These are phyloP conservation scores for Kodamaea leandrae DNA, from an alignment of 805 yeast genomes.

Conservation along the genomic window DNA sequence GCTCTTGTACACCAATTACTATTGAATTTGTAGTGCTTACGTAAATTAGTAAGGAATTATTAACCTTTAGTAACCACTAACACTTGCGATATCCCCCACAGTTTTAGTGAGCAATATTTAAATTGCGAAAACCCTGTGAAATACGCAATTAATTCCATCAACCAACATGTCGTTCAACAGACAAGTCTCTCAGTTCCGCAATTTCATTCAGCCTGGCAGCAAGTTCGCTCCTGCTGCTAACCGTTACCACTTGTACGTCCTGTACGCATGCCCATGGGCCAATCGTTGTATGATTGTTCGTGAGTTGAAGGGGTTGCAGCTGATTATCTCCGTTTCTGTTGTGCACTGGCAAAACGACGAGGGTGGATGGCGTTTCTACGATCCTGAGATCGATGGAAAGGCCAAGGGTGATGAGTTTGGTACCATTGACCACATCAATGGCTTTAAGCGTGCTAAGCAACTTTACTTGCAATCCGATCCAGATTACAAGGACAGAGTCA, in stretches of 20 bases:
- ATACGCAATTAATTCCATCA: not conserved
- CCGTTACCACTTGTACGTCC: conserved; percentile 85
- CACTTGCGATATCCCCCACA: not conserved
- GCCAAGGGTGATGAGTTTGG: conserved; percentile 51
- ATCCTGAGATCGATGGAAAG: conserved; percentile 40
- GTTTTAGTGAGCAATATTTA: not conserved
- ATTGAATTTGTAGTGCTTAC: not conserved
- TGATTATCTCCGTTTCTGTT: conserved; percentile 63
- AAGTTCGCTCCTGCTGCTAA: conserved; percentile 69
- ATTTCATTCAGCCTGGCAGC: conserved; percentile 55
- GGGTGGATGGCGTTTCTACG: conserved; percentile 84
- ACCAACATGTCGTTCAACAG: conserved; percentile 43
- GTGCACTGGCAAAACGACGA: conserved; percentile 91
- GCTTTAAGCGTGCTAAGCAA: conserved; percentile 59
- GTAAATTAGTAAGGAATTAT: not conserved
- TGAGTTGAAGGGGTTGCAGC: conserved; percentile 62
- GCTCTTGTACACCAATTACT: not conserved
- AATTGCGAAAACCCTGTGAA: not conserved
- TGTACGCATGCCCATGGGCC: conserved; percentile 96
- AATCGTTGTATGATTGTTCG: conserved; percentile 78
- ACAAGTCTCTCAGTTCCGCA: conserved; percentile 57
- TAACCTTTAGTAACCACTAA: not conserved
- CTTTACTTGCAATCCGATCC: conserved; percentile 74
- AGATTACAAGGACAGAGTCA: conserved; percentile 75
- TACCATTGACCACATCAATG: conserved; percentile 48